These are phyloP conservation scores for Salix brachista DNA, from an alignment of 345 rosid genomes.

Conservation along the genomic window DNA sequence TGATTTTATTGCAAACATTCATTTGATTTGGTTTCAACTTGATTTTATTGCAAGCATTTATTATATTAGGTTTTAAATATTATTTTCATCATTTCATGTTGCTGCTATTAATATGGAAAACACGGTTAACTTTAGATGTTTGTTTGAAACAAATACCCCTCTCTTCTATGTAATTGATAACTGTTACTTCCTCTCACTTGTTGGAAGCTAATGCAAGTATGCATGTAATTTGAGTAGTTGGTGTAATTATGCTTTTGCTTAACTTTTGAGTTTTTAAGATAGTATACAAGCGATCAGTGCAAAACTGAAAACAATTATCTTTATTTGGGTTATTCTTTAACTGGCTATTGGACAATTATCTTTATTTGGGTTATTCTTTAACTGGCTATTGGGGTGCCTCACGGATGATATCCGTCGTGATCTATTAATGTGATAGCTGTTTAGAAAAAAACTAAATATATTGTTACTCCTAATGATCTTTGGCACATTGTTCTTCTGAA, in stretches of 20 bases:
- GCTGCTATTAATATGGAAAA: neutral
- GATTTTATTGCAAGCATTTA: too few species aligned
- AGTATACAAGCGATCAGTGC: neutral
- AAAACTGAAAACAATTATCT: neutral
- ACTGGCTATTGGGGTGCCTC: neutral
- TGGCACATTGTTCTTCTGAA: neutral
- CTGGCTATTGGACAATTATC: too few species aligned
- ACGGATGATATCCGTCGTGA: neutral
- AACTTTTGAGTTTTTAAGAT: neutral
- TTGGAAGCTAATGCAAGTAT: neutral
- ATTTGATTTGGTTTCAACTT: too few species aligned
- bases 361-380: neutral
- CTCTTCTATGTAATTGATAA: neutral
- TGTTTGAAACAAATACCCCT: neutral
- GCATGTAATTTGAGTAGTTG: neutral
- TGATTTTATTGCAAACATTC: neutral
- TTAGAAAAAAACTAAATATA: neutral
- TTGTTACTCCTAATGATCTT: neutral
- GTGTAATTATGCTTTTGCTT: neutral
- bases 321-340: too few species aligned
- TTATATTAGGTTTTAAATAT: neutral
- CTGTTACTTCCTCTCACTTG: neutral
- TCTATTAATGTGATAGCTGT: neutral
- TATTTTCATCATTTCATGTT: neutral
- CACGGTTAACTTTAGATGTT: neutral